These are phyloP conservation scores for Pseudotsuga menziesii DNA, from an alignment of 75 land plant genomes.

Conservation along the genomic window DNA sequence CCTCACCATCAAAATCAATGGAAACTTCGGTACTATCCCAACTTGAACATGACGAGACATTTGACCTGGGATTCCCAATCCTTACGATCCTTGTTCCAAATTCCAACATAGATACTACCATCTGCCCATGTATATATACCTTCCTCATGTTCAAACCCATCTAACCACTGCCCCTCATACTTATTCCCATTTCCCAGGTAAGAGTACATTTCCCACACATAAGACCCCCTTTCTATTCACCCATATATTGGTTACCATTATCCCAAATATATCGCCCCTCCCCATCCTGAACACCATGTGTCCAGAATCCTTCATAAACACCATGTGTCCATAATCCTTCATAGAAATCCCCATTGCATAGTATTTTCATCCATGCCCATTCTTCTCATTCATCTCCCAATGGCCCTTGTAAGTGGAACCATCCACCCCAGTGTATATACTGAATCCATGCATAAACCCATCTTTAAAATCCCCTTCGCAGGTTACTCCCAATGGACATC, in stretches of 20 bases:
- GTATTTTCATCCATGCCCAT: conserved; percentile 40
- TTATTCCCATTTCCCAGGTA: conserved; percentile 55
- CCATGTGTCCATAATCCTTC: conserved; percentile 63
- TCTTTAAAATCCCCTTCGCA: conserved; percentile 61
- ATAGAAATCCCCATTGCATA: conserved; percentile 66
- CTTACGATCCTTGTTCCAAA: conserved; percentile 49
- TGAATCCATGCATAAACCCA: conserved; percentile 60
- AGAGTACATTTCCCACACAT: conserved; percentile 53
- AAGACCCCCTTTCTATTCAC: conserved; percentile 51
- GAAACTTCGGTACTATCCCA: not conserved
- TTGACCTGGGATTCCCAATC: conserved; percentile 35
- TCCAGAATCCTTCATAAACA: conserved; percentile 52
- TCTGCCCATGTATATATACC: conserved; percentile 58
- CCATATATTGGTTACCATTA: conserved; percentile 56
- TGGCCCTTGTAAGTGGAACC: conserved; percentile 59
- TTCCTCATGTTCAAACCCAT: conserved; percentile 53
- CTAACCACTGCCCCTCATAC: conserved; percentile 68
- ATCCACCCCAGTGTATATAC: conserved; percentile 43
- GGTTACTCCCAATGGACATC: conserved; percentile 59
- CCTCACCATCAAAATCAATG: not conserved
- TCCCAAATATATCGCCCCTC: conserved; percentile 56
- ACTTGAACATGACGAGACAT: not conserved
- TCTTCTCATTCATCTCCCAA: conserved; percentile 52
- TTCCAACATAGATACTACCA: conserved; percentile 49
- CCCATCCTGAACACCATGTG: conserved; percentile 49